Base-by-base conservation (phyloP, 139 green algal species). In the Micromonas commoda region DNA sequence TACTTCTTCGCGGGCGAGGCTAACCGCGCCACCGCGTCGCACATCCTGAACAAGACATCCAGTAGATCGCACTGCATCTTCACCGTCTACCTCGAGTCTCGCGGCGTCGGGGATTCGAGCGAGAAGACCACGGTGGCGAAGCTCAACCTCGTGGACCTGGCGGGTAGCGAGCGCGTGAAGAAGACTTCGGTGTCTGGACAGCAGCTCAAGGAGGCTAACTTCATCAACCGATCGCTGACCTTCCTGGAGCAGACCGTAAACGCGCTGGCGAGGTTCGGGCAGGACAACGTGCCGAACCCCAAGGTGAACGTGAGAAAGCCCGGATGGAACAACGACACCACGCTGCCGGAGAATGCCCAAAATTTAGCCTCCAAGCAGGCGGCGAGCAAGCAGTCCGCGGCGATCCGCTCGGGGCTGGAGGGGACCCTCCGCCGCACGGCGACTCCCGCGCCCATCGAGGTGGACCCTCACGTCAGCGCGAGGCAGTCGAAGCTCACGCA, bases 211-310 rank as follows among this genome's bases (percentile, higher is more conserved):
- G 90, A 95, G 85, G 89, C 89, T 2, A 88, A 86, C 76, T 89
- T 84, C 85, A 95, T 95, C 85, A 94, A 94, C 87, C 91, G 88
- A 77, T 90, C 82, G 5, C 86, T 94, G n/a, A 90, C 82, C 16
- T 94, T 93, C 82, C 82, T 94, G 81, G 90, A 94, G 70, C 82
- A 83, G 73, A 89, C 88, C 20, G 91, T 93, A 2, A 91, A 92
- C 26, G 85, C 88, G 9, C 81, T 95, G 34, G 73, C 77, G 21
- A 35, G 23, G 29, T 26, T 3, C 20, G 31, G 60, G 38, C 29
- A 45, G 33, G 53, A 78, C 20, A 45, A 45, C 3, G 32, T 89
- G 24, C 85, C 82, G 31, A 87, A 84, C 74, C n/a, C n/a, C n/a
- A n/a, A n/a, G n/a, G n/a, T n/a, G n/a, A n/a, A n/a, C n/a, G n/a